A percentile compares a stretch with the other conserved stretches of the same genome.
phyloP scores from a whole-genome alignment of 2,329 filamentous ascomycete genomes.

The Aspergillus aculeatinus region DNA sequence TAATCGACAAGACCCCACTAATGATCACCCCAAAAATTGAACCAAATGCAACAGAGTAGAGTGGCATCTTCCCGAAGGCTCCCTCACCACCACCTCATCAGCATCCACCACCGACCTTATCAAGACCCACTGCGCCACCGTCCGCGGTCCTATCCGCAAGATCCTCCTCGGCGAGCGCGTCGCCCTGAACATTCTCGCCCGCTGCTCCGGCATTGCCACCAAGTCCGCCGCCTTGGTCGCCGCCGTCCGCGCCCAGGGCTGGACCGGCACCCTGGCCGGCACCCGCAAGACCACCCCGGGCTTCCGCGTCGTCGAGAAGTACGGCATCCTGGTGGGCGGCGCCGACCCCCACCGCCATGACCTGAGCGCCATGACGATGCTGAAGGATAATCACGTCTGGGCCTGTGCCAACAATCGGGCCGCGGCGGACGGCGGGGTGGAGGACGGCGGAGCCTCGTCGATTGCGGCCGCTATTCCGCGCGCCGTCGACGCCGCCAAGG shows the following conservation, averaged over 20 bases:
- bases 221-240: constrained; percentile 50
- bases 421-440: constrained; percentile 15
- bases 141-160: constrained; percentile 77
- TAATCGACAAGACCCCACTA: neutral
- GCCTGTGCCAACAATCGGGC: constrained; percentile 60
- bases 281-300: constrained; percentile 97
- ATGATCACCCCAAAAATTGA: neutral
- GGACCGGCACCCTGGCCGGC: constrained; percentile 80
- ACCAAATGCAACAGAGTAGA: constrained; percentile 57
- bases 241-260: constrained; percentile 63
- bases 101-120: constrained; percentile 28
- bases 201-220: constrained; percentile 88
- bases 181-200: constrained; percentile 82
- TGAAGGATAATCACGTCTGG: constrained; percentile 99
- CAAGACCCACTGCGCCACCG: constrained; percentile 66
- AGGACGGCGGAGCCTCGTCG: constrained; percentile 18
- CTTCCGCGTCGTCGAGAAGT: constrained; percentile 94
- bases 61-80: constrained; percentile 81
- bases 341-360: constrained; percentile 92
- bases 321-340: constrained; percentile 92
- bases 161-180: constrained; percentile 91
- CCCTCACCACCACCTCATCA: constrained; percentile 61
- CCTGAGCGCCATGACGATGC: constrained; percentile 92
- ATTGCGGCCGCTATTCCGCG: constrained; percentile 69
- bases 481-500: constrained; percentile 79